Base-by-base conservation (phyloP, 495 filamentous ascomycete species). In the Lasiosphaeris hirsuta region DNA sequence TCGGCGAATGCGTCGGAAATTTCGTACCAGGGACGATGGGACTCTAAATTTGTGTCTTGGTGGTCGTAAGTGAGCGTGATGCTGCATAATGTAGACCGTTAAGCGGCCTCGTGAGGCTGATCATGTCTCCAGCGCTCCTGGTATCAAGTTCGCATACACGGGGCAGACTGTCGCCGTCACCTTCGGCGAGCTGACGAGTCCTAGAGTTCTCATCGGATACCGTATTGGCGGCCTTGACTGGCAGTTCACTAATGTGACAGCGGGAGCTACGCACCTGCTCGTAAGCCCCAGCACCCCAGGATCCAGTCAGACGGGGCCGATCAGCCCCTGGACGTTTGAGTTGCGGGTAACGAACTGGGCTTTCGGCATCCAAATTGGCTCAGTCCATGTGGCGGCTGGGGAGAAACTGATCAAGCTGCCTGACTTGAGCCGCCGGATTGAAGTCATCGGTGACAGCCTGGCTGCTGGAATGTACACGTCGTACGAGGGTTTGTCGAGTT, bases 11-110 rank as follows among this genome's bases (percentile, higher is more conserved):
- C 80, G 0, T 63, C 74, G 1, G 83, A 88, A 61, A 73, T 89
- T n/a, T 81, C 83, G 0, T 88, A 87, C 72, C 85, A 87, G 62
- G 86, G 86, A 3, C 75, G 85, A 43, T 88, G 85, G 86, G 85
- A 88, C 70, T 82, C 80, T 15, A 76, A 84, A 53, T 75, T 84
- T 58, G 78, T 85, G 47, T 87, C 84, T 1, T 89, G 83, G 82
- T 85, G 75, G 84, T 81, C 78, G 77, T 79, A 69, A 74, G 79
- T 75, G 8, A 30, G 23, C 23, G 23, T 30, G 23, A 30, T 15
- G 11, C n/a, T 35, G 23, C 3, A 1, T 18, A 0, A n/a, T 10
- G 14, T 15, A 14, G 8, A 41, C 11, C 7, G 8, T 34, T 11
- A 38, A 10, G 30, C 9, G 19, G 10, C 36, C 15, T 6, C 39